Conservation (phyloP, 1,139 yeast genomes). For the Suhomyces choctaworum region DNA sequence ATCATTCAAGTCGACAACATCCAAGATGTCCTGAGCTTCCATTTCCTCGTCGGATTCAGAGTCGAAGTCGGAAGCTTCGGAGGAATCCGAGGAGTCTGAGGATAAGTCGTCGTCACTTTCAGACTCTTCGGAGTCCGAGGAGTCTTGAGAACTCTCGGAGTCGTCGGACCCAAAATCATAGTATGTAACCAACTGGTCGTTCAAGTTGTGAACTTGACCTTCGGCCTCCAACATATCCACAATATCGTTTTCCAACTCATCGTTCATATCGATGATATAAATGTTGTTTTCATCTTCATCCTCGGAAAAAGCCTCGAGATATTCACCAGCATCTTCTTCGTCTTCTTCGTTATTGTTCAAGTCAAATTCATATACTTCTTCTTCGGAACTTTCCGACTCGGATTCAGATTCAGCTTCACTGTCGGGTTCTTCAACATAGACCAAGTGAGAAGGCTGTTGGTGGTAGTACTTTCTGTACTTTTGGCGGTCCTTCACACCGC, state of each 20-base stretch:
- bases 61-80: conserved; percentile 18
- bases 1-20: conserved; percentile 37
- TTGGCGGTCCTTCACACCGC: conserved; percentile 13
- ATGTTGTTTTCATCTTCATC: conserved; percentile 15
- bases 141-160: conserved; percentile 11
- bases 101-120: conserved; percentile 7
- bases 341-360: conserved; percentile 23
- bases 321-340: conserved; percentile 14
- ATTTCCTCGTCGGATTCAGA: conserved; percentile 19
- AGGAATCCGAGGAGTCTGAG: conserved; percentile 15
- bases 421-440: conserved; percentile 46
- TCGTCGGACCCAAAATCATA: conserved; percentile 30
- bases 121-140: conserved; percentile 16
- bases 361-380: conserved; percentile 28
- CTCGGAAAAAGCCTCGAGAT: conserved; percentile 14
- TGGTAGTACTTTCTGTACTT: conserved; percentile 35
- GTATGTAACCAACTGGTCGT: conserved; percentile 41
- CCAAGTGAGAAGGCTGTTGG: conserved; percentile 35
- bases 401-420: conserved; percentile 18
- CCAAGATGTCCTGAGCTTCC: conserved; percentile 36
- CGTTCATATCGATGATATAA: conserved; percentile 36
- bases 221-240: conserved; percentile 37
- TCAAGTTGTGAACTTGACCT: conserved; percentile 40
- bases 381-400: conserved; percentile 14
- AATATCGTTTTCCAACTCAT: conserved; percentile 38